Base-by-base conservation (phyloP, 169 alveolate genomes). In the Babesia ovis region DNA sequence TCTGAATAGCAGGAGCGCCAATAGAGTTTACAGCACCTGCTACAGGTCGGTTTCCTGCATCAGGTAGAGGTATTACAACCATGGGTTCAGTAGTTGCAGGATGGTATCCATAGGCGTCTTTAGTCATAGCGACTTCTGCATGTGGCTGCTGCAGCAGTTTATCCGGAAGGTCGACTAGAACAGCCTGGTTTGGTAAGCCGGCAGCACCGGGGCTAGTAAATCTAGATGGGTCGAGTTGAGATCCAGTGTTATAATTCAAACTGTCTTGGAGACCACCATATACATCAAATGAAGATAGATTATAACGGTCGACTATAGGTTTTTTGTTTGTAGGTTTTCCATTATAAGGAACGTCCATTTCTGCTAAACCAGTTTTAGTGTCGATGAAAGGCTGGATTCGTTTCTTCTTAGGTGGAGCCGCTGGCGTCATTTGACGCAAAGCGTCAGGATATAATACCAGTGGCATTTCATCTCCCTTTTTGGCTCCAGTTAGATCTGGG, bases 401-500 rank as follows among this genome's bases (percentile, higher is more conserved):
- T 8, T 55, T 23, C 5, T 12, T 48, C n/a, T n/a, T n/a, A n/a
- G n/a, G n/a, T n/a, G n/a, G n/a, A n/a, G n/a, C n/a, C 5, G 56
- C 20, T 14, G 46, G 46, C 14, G 46, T 39, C 27, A 12, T 48
- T 12, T 48, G 45, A 4, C 50, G 51, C 31, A 41, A 9, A 48
- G 11, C 56, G 18, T 20, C 70, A 55, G 54, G 54, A 23, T 60
- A 60, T 12, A 41, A 39, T 6, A 25, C 56, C 39, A 60, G 1
- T 60, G 70, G 70, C 70, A 60, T 60, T 60, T 60, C 56, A 41
- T n/a, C n/a, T 60, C 20, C 34, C 32, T 34, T 14, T 23, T 25
- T 16, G 6, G 70, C 41, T 43, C 16, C 8, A 60, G 41, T 12
- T 37, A n/a, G 25, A 25, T 0, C 37, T 42, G 57, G 1, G 42